Percentiles rank a stretch among this genome's conserved stretches.
Conservation (phyloP, 75 land plant genomes). For the Chamaecyparis obtusa region DNA sequence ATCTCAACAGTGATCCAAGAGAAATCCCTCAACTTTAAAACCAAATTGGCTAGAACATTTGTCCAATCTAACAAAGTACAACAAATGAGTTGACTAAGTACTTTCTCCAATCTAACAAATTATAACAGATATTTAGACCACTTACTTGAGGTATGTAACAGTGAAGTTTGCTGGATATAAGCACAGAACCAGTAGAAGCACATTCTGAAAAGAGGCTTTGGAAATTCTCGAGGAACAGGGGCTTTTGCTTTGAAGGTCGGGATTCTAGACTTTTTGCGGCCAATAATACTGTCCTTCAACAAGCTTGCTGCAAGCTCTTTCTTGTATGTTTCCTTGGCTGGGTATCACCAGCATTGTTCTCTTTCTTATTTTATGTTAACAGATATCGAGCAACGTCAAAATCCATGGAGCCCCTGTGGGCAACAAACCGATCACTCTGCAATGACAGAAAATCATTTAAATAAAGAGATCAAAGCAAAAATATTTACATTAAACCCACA, state of each 20-base stretch:
- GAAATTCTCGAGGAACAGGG: constrained; percentile 31
- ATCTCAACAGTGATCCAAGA: too few species aligned
- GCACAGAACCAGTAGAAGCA: constrained; percentile 16
- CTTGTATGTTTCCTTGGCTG: constrained; percentile 44
- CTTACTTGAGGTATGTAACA: constrained; percentile 36
- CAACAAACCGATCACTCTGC: constrained; percentile 42
- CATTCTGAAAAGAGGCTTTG: constrained; percentile 8
- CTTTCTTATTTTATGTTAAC: constrained; percentile 28
- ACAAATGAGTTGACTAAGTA: neutral
- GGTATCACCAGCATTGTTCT: neutral
- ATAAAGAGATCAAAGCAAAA: neutral
- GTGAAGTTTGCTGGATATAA: constrained; percentile 18
- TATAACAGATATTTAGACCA: neutral
- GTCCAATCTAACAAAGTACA: too few species aligned
- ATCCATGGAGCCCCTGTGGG: constrained; percentile 65
- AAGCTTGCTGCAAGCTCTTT: constrained; percentile 40
- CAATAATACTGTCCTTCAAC: constrained; percentile 17
- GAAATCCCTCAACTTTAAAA: too few species aligned
- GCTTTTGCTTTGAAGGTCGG: constrained; percentile 62
- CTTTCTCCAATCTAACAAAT: neutral
- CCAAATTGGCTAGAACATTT: too few species aligned
- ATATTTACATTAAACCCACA: neutral
- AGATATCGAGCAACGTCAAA: constrained; percentile 52
- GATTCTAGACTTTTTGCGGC: constrained; percentile 31
- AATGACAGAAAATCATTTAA: neutral